phyloP scores from a whole-genome alignment of 345 rosid genomes.

The Sonneratia caseolaris region DNA sequence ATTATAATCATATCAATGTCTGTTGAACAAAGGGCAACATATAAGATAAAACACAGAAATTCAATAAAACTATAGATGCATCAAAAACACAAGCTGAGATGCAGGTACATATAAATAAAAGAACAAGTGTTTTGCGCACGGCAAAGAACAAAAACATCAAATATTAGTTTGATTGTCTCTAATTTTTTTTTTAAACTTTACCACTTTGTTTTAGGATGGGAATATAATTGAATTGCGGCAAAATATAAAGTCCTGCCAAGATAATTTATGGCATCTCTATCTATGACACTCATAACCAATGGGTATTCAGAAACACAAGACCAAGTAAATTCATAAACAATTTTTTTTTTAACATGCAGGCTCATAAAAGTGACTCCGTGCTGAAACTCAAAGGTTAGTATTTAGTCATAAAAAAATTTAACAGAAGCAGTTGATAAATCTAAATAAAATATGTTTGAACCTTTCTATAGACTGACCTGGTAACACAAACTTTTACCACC shows the following conservation, averaged over 20 bases:
- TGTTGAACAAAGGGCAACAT: background rate
- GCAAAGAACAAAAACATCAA: background rate
- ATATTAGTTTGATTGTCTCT: background rate
- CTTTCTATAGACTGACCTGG: conserved; percentile 37
- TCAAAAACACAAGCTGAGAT: background rate
- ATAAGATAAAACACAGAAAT: background rate
- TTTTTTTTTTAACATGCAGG: background rate
- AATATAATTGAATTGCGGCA: background rate
- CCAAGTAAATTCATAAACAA: background rate
- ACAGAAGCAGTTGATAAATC: background rate
- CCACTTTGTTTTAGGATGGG: background rate
- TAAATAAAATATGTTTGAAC: background rate
- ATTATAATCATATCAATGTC: background rate
- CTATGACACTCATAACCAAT: background rate
- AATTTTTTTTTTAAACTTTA: background rate
- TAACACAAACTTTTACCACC: conserved; percentile 92
- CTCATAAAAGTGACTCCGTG: background rate
- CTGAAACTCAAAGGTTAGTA: background rate
- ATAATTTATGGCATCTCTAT: background rate
- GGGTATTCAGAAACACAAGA: background rate
- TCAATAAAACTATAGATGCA: background rate
- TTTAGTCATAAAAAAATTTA: background rate
- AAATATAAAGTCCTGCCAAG: background rate
- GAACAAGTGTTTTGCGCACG: background rate
- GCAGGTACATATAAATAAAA: background rate